A percentile compares a stretch with the other conserved stretches of the same genome.
phyloP scores from a whole-genome alignment of 768 basidiomycete genomes.

The Leccinum pellstonianum region DNA sequence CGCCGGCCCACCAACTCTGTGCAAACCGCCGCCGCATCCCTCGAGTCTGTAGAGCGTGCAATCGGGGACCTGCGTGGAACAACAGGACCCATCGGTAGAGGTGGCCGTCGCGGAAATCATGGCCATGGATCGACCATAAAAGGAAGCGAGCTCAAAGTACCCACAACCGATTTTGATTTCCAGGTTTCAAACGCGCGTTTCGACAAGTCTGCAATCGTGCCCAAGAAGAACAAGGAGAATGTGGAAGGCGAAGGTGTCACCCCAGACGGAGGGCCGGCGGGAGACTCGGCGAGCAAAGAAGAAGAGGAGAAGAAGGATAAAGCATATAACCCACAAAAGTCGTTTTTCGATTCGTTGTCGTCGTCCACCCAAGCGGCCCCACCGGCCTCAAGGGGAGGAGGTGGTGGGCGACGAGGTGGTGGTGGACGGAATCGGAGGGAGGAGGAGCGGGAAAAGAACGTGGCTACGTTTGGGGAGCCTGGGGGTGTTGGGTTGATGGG shows the following conservation, averaged over 20 bases:
- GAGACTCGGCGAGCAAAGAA: conserved; percentile 29
- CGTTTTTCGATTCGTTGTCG: conserved; percentile 76
- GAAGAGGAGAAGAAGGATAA: conserved; percentile 40
- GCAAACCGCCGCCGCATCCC: conserved; percentile 70
- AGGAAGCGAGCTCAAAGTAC: conserved; percentile 51
- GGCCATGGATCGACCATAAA: conserved; percentile 30
- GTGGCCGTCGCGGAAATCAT: conserved; percentile 37
- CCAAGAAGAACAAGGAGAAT: conserved; percentile 32
- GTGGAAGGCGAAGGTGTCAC: conserved; percentile 33
- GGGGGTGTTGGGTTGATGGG: conserved; percentile 77
- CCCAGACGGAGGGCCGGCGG: conserved; percentile 28
- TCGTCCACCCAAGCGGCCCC: conserved; percentile 43
- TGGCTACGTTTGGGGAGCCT: conserved; percentile 85
- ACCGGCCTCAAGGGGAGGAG: conserved; percentile 36
- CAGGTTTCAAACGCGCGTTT: conserved; percentile 74
- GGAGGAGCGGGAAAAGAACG: conserved; percentile 81
- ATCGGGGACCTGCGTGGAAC: conserved; percentile 48
- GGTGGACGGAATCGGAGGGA: conserved; percentile 70
- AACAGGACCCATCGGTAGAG: conserved; percentile 37
- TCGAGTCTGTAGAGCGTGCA: conserved; percentile 68
- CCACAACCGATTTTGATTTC: conserved; percentile 82
- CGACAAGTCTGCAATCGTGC: conserved; percentile 63
- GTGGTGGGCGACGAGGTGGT: conserved; percentile 42
- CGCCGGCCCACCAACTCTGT: conserved; percentile 48
- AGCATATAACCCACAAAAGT: conserved; percentile 75